Conservation (phyloP, 495 filamentous ascomycete genomes). For the Aspergillus hancockii region DNA sequence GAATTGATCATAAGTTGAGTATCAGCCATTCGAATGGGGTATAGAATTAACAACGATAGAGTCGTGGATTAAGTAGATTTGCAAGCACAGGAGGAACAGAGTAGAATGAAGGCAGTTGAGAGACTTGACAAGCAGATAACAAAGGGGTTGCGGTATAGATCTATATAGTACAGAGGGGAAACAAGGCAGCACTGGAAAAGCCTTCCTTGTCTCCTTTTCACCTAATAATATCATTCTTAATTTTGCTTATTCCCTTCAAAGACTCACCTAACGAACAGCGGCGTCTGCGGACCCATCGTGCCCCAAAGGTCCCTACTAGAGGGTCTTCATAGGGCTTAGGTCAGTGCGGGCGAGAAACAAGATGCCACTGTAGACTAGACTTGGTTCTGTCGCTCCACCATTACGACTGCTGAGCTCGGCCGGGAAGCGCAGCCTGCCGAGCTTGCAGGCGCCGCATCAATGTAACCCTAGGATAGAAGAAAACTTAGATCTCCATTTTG, state of each 20-base stretch:
- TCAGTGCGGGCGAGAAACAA: neutral
- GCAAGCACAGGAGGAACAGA: neutral
- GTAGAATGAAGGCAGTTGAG: neutral
- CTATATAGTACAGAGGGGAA: neutral
- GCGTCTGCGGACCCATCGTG: neutral
- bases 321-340: neutral
- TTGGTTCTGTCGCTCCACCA: neutral
- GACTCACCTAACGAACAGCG: neutral
- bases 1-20: neutral
- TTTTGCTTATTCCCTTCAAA: neutral
- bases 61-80: neutral
- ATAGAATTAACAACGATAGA: neutral
- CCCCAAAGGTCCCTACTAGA: neutral
- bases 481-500: neutral
- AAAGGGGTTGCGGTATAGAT: neutral
- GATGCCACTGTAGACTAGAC: neutral
- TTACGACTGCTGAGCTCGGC: neutral
- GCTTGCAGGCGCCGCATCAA: neutral
- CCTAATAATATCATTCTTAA: neutral
- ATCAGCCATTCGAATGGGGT: neutral
- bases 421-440: neutral
- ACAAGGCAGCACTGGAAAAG: neutral
- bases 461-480: neutral
- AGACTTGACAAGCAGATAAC: neutral
- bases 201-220: neutral